Evolutionary conservation across 2,329 filamentous ascomycete genomes (phyloP).

Genomic region (Aspergillus bombycis): DNA sequence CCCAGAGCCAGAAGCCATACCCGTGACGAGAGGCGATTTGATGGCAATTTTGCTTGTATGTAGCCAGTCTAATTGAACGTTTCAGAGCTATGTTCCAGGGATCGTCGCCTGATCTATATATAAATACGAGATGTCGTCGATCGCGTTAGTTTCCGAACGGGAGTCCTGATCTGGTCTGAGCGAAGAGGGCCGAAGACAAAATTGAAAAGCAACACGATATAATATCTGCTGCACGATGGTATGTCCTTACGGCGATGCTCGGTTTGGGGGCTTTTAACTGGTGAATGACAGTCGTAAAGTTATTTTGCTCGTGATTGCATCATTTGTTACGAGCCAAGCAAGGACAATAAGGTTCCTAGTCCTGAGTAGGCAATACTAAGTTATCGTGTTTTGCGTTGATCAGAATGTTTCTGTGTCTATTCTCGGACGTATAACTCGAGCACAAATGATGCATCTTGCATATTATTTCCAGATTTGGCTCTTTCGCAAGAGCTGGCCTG

Average conservation of each 20-base stretch:
- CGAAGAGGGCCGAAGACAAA: not conserved
- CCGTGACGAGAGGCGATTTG: not conserved
- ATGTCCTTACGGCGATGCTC: not conserved
- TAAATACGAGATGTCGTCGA: constrained; percentile 22
- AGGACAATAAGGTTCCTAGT: not conserved
- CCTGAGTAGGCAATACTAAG: not conserved
- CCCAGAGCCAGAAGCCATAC: not conserved
- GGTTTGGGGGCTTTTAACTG: not conserved
- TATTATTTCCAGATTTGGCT: not conserved
- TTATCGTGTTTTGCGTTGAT: not conserved
- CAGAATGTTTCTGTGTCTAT: not conserved
- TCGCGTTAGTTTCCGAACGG: constrained; percentile 11
- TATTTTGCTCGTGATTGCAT: not conserved
- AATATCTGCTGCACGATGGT: not conserved
- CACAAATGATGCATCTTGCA: not conserved
- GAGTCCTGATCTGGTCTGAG: not conserved
- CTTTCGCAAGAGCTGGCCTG: not conserved
- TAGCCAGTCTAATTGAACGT: not conserved
- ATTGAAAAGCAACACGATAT: not conserved
- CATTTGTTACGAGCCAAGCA: not conserved
- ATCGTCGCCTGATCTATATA: constrained; percentile 21
- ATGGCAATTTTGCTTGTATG: not conserved
- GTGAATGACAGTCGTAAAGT: not conserved
- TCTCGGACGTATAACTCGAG: not conserved
- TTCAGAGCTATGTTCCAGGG: constrained; percentile 1